Evolutionary conservation across 2,329 filamentous ascomycete genomes (phyloP).

Genomic region (Nectriaceae sp.): DNA sequence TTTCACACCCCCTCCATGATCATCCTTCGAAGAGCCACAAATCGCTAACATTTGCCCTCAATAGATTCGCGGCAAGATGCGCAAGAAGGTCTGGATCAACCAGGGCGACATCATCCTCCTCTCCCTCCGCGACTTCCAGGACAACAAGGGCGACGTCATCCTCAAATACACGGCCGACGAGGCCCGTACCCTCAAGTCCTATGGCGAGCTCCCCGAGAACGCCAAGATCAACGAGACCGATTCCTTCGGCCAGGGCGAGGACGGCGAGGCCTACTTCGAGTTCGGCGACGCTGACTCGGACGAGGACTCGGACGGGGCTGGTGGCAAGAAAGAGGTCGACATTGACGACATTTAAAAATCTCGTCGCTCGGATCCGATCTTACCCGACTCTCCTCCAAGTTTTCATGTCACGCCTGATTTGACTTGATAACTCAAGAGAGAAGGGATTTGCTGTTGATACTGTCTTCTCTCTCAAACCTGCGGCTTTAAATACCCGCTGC

Average conservation of each 20-base stretch:
- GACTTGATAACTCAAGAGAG: background rate
- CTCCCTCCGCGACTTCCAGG: slow-evolving; percentile 88
- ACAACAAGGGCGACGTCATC: slow-evolving; percentile 95
- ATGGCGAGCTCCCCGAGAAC: slow-evolving; percentile 94
- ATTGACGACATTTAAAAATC: slow-evolving; percentile 85
- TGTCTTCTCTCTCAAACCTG: slow-evolving; percentile 67
- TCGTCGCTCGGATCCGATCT: background rate
- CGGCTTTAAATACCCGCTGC: slow-evolving; percentile 14
- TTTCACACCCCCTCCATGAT: slow-evolving; percentile 2
- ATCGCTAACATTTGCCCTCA: slow-evolving; percentile 59
- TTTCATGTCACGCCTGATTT: background rate
- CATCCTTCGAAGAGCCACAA: background rate
- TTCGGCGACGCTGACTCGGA: slow-evolving; percentile 89
- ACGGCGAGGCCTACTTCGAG: slow-evolving; percentile 96
- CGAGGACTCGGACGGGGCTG: slow-evolving; percentile 53
- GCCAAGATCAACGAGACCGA: slow-evolving; percentile 99
- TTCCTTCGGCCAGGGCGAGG: slow-evolving; percentile 86
- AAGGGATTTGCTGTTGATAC: slow-evolving; percentile 39
- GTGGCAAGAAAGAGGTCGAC: slow-evolving; percentile 78
- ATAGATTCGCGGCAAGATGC: slow-evolving; percentile 80
- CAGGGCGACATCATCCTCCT: slow-evolving; percentile 92
- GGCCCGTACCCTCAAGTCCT: slow-evolving; percentile 91
- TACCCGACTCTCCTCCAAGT: slow-evolving; percentile 4
- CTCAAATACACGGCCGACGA: slow-evolving; percentile 97
- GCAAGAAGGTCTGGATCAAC: slow-evolving; percentile 99